Evolutionary conservation across 257 asterid species (phyloP).

Genomic region (Misopates orontium): DNA sequence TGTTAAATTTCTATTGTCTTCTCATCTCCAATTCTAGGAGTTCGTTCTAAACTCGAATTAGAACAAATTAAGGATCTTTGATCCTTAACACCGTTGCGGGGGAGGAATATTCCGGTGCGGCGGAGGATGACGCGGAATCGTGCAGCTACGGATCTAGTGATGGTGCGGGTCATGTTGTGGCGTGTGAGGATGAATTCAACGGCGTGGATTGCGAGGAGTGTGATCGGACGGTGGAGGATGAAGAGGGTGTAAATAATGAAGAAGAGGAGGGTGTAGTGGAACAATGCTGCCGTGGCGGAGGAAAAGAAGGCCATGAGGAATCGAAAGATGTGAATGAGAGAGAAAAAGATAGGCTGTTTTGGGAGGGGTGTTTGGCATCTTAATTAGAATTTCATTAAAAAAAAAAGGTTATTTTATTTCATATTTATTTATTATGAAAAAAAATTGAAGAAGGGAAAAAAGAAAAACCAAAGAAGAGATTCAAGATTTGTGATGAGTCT

Average conservation of each 20-base stretch:
- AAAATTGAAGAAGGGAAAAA: too few relatives aligned
- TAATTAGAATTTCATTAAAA: too few relatives aligned
- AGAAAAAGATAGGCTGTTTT: conserved; percentile 57
- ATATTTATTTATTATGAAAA: too few relatives aligned
- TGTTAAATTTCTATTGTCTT: too few relatives aligned
- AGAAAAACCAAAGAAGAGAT: too few relatives aligned
- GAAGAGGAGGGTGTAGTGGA: conserved; percentile 62
- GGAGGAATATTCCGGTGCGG: conserved; percentile 21
- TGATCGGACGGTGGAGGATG: neutral
- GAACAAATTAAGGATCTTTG: too few relatives aligned
- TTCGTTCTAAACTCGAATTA: too few relatives aligned
- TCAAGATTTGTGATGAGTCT: too few relatives aligned
- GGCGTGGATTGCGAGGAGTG: too few relatives aligned
- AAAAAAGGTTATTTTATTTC: neutral
- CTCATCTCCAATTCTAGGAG: too few relatives aligned
- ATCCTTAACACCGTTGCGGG: neutral
- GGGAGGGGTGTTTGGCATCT: conserved; percentile 76
- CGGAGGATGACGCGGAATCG: conserved; percentile 53
- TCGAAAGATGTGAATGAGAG: conserved; percentile 32
- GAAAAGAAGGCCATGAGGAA: conserved; percentile 23
- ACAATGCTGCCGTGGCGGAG: conserved; percentile 35
- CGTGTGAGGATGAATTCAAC: conserved; percentile 8
- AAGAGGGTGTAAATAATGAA: conserved; percentile 1
- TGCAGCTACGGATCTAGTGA: conserved; percentile 33
- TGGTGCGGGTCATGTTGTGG: conserved; percentile 1